These are phyloP conservation scores for Trichoderma citrinoviride DNA, from an alignment of 2,329 filamentous ascomycete genomes.

Conservation along the genomic window DNA sequence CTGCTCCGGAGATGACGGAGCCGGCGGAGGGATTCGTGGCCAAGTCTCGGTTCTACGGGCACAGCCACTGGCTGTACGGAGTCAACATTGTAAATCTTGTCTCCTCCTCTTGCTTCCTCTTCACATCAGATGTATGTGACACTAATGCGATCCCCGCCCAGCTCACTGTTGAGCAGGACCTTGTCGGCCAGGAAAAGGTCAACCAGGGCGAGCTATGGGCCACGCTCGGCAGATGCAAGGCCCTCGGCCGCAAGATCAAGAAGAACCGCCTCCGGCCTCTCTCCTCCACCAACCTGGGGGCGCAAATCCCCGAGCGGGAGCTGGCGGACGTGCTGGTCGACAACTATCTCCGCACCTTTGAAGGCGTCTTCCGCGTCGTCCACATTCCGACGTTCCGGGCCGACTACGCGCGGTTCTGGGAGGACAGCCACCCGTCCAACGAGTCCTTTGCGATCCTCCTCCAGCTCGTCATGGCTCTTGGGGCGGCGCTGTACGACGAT, in stretches of 20 bases:
- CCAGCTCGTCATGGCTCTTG: constrained; percentile 54
- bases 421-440: constrained; percentile 40
- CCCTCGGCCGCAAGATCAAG: constrained; percentile 43
- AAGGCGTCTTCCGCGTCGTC: constrained; percentile 56
- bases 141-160: constrained; percentile 19
- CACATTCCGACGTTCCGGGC: constrained; percentile 56
- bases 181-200: constrained; percentile 30
- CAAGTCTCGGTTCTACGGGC: constrained; percentile 46
- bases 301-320: constrained; percentile 38
- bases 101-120: too few species aligned
- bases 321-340: constrained; percentile 52
- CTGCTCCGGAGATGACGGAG: constrained; percentile 18
- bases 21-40: constrained; percentile 38
- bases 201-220: constrained; percentile 34
- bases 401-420: constrained; percentile 53
- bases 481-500: constrained; percentile 48
- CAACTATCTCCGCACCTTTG: constrained; percentile 54
- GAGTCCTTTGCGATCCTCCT: constrained; percentile 50
- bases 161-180: constrained; percentile 33
- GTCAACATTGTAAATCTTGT: constrained; percentile 39
- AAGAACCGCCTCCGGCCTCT: constrained; percentile 38
- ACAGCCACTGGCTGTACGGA: constrained; percentile 52
- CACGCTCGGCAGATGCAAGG: constrained; percentile 41
- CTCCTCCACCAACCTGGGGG: constrained; percentile 39
- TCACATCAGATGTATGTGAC: not conserved